Percentiles rank a stretch among this genome's conserved stretches.
Evolutionary conservation across 345 rosid genomes (phyloP).

Genomic region (Pistacia atlantica): DNA sequence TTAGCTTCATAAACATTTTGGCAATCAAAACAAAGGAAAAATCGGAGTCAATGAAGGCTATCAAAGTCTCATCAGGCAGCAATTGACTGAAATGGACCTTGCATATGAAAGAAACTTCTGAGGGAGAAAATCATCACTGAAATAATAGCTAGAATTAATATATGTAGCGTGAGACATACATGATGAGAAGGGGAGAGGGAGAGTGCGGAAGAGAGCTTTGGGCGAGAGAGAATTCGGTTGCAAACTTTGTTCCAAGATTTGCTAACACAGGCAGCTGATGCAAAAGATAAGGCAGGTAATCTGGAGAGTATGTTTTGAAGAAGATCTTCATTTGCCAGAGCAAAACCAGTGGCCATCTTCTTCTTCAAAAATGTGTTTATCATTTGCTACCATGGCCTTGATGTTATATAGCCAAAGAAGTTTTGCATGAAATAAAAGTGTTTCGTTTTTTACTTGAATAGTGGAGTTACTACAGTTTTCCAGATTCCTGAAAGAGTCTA

Average conservation of each 20-base stretch:
- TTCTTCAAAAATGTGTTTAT: background rate
- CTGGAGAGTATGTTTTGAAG: constrained; percentile 42
- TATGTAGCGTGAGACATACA: constrained; percentile 26
- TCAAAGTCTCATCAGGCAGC: no score
- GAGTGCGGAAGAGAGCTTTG: constrained; percentile 62
- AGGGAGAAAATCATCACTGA: no score
- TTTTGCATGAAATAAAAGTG: background rate
- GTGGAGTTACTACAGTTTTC: background rate
- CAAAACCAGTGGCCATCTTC: background rate
- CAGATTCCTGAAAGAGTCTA: background rate
- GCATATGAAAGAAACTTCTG: no score
- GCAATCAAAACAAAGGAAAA: background rate
- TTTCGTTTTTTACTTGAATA: background rate
- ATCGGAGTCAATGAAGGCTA: no score
- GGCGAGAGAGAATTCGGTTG: constrained; percentile 43
- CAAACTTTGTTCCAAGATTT: constrained; percentile 47
- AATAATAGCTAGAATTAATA: no score
- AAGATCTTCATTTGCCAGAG: constrained; percentile 35
- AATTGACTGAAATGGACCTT: background rate
- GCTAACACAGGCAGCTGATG: constrained; percentile 54
- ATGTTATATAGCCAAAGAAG: background rate
- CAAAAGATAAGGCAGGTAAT: constrained; percentile 53
- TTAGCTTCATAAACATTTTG: background rate
- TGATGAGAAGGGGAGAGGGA: constrained; percentile 39
- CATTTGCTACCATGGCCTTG: background rate